phyloP scores from a whole-genome alignment of 371 early-diverging fungal species.

The Mucor racemosus region DNA sequence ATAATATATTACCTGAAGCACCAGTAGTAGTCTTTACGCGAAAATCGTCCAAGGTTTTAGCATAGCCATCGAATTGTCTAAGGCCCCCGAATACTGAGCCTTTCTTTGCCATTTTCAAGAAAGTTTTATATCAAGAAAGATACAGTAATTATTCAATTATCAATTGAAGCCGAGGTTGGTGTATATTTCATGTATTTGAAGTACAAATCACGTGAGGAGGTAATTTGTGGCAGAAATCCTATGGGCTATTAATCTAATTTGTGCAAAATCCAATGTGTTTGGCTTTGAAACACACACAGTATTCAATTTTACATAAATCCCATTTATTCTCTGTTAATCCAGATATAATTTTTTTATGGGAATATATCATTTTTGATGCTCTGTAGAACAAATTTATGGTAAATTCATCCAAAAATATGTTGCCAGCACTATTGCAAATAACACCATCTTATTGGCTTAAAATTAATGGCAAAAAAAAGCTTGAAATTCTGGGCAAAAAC shows the following conservation, averaged over 20 bases:
- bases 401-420: no score
- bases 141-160: background rate
- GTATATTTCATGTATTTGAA: background rate
- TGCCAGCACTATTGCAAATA: no score
- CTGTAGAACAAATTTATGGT: no score
- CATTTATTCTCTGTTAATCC: no score
- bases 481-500: no score
- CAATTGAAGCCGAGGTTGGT: background rate
- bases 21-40: slow-evolving; percentile 88
- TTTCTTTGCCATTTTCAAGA: slow-evolving; percentile 28
- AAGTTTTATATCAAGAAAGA: background rate
- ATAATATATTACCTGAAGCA: slow-evolving; percentile 66
- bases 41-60: slow-evolving; percentile 96
- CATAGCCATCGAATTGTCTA: slow-evolving; percentile 89
- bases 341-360: no score
- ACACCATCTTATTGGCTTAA: no score
- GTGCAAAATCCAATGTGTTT: background rate
- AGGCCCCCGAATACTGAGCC: slow-evolving; percentile 54
- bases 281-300: no score
- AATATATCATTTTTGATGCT: no score
- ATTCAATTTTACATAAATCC: no score
- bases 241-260: background rate
- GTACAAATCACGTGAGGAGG: background rate
- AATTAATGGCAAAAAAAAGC: no score
- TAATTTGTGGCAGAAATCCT: background rate